A percentile compares a stretch with the other conserved stretches of the same genome.
These are phyloP conservation scores for Pleomassaria siparia DNA, from an alignment of 2,329 filamentous ascomycete species.

Conservation along the genomic window DNA sequence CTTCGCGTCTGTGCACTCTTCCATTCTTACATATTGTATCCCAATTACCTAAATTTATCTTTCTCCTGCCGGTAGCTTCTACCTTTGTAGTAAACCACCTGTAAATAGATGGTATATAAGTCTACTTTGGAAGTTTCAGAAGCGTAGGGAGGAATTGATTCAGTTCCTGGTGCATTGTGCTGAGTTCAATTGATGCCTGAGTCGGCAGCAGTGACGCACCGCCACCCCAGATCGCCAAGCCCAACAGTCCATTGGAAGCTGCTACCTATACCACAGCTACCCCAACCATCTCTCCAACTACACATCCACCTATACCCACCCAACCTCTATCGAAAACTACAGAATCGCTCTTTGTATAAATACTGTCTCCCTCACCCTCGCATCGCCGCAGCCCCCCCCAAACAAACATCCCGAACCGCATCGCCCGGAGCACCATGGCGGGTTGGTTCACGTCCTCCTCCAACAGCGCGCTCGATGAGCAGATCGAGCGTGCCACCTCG, in stretches of 20 bases:
- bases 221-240: conserved; percentile 4
- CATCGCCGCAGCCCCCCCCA: background rate
- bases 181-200: no score
- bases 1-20: no score
- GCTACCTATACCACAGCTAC: conserved; percentile 1
- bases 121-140: no score
- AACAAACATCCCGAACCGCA: conserved; percentile 2
- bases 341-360: background rate
- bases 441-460: conserved; percentile 88
- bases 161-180: no score
- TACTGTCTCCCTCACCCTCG: background rate
- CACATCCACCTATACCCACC: background rate
- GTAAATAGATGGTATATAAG: no score
- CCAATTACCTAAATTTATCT: no score
- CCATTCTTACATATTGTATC: no score
- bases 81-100: no score
- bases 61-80: no score
- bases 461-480: conserved; percentile 90
- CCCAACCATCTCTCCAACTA: background rate
- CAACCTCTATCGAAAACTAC: background rate
- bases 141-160: no score
- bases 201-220: no score
- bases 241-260: background rate
- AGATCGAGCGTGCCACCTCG: conserved; percentile 91
- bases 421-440: conserved; percentile 63